phyloP scores from a whole-genome alignment of 2,329 filamentous ascomycete genomes.

The Aspergillus texensis region DNA sequence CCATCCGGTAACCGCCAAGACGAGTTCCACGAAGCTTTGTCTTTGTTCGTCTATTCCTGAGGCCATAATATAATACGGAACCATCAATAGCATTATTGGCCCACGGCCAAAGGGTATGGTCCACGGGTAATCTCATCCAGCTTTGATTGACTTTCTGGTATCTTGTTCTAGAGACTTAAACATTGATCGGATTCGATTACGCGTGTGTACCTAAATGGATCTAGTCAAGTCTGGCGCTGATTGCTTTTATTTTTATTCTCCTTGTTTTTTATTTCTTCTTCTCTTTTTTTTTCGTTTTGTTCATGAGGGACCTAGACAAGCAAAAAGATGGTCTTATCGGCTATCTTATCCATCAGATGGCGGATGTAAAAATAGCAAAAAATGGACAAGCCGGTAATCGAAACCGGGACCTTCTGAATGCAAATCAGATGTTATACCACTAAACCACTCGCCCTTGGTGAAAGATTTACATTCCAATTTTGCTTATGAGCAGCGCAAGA shows the following conservation, averaged over 20 bases:
- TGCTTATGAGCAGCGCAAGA: rapidly evolving
- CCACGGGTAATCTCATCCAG: background rate
- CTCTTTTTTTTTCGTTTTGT: too few relatives aligned
- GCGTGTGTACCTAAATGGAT: too few relatives aligned
- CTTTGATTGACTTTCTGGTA: too few relatives aligned
- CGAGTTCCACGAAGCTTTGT: background rate
- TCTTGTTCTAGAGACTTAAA: too few relatives aligned
- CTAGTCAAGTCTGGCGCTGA: too few relatives aligned
- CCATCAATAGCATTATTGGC: background rate
- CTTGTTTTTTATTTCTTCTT: too few relatives aligned
- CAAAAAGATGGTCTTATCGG: too few relatives aligned
- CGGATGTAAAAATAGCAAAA: background rate
- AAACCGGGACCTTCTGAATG: conserved; percentile 17
- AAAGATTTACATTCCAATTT: background rate
- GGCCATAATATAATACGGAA: background rate
- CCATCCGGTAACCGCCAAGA: background rate
- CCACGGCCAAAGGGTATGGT: too few relatives aligned
- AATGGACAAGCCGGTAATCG: conserved; percentile 16
- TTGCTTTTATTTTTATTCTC: too few relatives aligned
- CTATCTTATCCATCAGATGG: background rate
- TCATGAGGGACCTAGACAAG: too few relatives aligned
- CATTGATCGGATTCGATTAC: too few relatives aligned
- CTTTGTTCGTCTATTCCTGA: background rate
- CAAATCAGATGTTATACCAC: conserved; percentile 15
- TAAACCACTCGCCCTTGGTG: conserved; percentile 12